Base-by-base conservation (phyloP, 164 flowering plant genomes). In the Macadamia integrifolia region DNA sequence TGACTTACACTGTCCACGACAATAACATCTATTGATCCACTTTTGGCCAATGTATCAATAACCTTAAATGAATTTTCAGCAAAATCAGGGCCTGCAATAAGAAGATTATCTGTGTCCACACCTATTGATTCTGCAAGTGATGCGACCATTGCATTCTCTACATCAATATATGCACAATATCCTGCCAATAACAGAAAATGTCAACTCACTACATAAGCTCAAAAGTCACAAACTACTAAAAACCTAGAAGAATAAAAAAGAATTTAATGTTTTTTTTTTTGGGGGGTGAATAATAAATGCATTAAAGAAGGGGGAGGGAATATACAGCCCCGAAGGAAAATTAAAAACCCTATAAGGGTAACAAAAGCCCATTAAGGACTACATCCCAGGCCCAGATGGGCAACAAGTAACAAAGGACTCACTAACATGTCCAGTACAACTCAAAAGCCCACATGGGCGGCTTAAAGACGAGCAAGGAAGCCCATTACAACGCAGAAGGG, bases 111-210 rank as follows among this genome's bases (percentile, higher is more conserved):
- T 4, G 80, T 80, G 72, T 86, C 72, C 62, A 92, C 79, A 61
- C 96, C 98, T 61, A 90, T 85, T 64, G 91, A 75, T 76, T 86
- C 86, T 42, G 84, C 88, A 65, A 90, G 80, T n/a, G 80, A 76
- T 57, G 87, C 84, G 76, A 86, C 82, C 79, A 92, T 3, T 56
- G 91, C 96, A 82, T 92, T 88, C 78, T 90, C 98, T 60, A 70
- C 90, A 82, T 92, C 96, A 75, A 92, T 75, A 81, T 86, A 92
- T n/a, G 93, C 98, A 80, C 96, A 92, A 79, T 83, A 84, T 50
- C 97, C 97, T 91, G 88, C 75, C 72, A 71, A 77, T 14, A 11
- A 44, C 9, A 64, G n/a, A 43, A 65, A 71, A 62, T 32, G 40
- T 28, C 11, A 48, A 6, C 23, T 18, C 28, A 65, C 15, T 35